A percentile compares a stretch with the other conserved stretches of the same genome.
Conservation (phyloP, 2,329 filamentous ascomycete genomes). For the Colletotrichum camelliae region DNA sequence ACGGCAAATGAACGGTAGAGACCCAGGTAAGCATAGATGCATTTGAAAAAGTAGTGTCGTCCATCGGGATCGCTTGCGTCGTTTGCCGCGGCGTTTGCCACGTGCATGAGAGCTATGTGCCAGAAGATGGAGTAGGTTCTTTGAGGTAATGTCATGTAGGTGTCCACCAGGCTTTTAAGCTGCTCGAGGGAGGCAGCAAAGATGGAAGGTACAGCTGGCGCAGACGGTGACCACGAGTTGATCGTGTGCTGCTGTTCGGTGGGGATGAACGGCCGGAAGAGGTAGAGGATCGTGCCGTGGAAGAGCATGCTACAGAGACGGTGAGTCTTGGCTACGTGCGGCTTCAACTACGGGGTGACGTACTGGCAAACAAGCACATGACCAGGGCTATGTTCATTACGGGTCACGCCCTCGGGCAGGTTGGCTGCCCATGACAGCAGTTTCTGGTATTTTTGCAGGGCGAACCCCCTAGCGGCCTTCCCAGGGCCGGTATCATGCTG, state of each 20-base stretch:
- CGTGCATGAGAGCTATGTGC: conserved; percentile 43
- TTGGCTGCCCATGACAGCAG: conserved; percentile 41
- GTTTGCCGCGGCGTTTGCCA: conserved; percentile 40
- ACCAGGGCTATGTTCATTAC: conserved; percentile 30
- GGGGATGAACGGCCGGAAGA: conserved; percentile 15
- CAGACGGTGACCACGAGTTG: conserved; percentile 13
- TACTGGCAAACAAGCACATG: conserved; percentile 42
- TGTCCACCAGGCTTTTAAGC: conserved; percentile 41
- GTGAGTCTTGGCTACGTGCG: neutral
- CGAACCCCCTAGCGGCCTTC: conserved; percentile 26
- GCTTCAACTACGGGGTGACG: conserved; percentile 10
- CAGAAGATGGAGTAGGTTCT: conserved; percentile 42
- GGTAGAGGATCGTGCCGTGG: conserved; percentile 18
- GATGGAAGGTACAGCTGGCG: conserved; percentile 18
- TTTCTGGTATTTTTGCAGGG: conserved; percentile 42
- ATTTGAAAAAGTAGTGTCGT: conserved; percentile 40
- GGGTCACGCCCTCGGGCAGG: conserved; percentile 32
- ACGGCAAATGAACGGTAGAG: conserved; percentile 40
- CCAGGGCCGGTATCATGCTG: conserved; percentile 23
- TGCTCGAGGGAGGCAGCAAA: conserved; percentile 41
- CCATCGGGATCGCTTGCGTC: conserved; percentile 32
- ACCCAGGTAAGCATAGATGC: conserved; percentile 41
- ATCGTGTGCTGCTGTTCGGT: conserved; percentile 9
- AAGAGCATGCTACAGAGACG: neutral
- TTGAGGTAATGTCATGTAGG: conserved; percentile 37